Evolutionary conservation across 2,329 filamentous ascomycete genomes (phyloP), one percentile per base, ranked within the genome.

Genomic region (Fusarium albosuccineum): DNA sequence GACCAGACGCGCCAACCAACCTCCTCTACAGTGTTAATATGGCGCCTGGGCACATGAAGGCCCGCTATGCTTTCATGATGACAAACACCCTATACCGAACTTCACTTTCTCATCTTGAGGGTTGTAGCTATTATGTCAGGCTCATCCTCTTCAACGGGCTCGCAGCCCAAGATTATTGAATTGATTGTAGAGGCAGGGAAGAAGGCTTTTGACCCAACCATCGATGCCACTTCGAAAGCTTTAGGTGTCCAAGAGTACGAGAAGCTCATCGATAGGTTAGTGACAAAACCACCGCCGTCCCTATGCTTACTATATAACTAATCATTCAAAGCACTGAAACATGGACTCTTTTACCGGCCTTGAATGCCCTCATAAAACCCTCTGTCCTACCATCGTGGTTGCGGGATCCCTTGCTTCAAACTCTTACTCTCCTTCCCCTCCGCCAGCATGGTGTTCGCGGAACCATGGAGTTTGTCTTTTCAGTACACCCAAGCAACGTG

Each of bases 381-480:
- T 83, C 84, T 57, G 76, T 83, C 26, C 82, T 86, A 14, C 87
- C 88, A 10, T 68, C 77, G 74, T 91, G 88, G 87, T 80, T 92
- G n/a, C 85, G 85, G 42, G 68, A 82, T 16, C 82, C 82, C 41
- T 74, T 92, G 2, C 81, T 89, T 68, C 82, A 82, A 58, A 81
- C 85, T 11, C 81, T 93, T 44, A 87, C 89, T 2, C 74, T 82
- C 11, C 73, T 92, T 9, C 90, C 91, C 1, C 80, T 92, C 27
- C 82, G 90, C 5, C 78, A 81, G 3, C 84, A 87, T 63, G 91
- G 91, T 16, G 88, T 93, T 13, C 85, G 90, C 34, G 85, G 87
- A 27, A 90, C 88, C 0, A 82, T 92, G 63, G 90, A 92, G 72
- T 92, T 92, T 72, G 82, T 93, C 36, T 90, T 92, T 59, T 85